Conservation (phyloP, 192 early-diverging fungal species). For the Spizellomyces punctatus region DNA sequence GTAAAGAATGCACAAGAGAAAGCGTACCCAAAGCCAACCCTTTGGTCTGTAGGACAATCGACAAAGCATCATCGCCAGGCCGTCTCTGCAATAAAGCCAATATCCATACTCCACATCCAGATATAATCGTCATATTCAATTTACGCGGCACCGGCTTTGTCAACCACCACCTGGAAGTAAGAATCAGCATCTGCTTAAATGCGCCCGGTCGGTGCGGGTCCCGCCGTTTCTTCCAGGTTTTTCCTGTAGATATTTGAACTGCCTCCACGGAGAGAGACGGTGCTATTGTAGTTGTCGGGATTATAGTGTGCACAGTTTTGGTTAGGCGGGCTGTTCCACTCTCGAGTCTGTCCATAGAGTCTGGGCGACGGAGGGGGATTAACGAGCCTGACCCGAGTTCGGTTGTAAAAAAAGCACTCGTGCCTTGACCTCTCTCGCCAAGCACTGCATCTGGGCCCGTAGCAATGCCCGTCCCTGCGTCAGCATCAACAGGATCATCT, state of each 20-base stretch:
- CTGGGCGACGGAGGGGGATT: neutral
- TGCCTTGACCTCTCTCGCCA: neutral
- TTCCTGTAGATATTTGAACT: neutral
- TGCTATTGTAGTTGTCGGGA: neutral
- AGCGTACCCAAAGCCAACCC: slow-evolving; percentile 34
- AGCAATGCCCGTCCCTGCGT: neutral
- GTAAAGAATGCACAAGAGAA: neutral
- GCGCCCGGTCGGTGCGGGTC: neutral
- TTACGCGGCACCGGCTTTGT: slow-evolving; percentile 34
- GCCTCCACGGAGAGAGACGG: neutral
- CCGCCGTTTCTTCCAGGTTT: neutral
- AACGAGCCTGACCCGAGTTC: neutral
- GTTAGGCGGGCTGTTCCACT: neutral
- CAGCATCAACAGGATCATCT: neutral
- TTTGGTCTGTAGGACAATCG: slow-evolving; percentile 37
- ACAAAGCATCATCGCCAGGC: slow-evolving; percentile 16
- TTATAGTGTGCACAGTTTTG: neutral
- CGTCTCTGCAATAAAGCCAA: slow-evolving; percentile 36
- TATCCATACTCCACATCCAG: slow-evolving; percentile 21
- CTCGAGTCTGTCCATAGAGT: neutral
- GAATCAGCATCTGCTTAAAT: slow-evolving; percentile 17
- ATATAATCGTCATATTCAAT: slow-evolving; percentile 36
- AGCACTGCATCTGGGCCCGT: neutral
- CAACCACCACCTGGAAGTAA: slow-evolving; percentile 34
- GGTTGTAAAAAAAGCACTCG: neutral